Conservation (phyloP, 306 rosid genomes). For the Biancaea sappan region DNA sequence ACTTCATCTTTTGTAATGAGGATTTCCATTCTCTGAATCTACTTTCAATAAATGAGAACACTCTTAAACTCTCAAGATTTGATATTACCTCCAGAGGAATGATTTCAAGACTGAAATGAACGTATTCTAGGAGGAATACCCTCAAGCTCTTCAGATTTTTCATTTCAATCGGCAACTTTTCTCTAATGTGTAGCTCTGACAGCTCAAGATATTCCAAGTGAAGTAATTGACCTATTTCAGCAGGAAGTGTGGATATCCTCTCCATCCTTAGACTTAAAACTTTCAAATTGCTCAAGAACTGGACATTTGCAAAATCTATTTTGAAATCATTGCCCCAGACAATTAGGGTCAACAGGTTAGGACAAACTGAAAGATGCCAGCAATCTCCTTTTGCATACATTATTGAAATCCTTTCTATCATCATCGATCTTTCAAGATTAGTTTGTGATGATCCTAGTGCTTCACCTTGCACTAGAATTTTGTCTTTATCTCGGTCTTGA, state of each 20-base stretch:
- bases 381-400: neutral
- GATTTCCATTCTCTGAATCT: neutral
- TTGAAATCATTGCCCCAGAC: neutral
- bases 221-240: neutral
- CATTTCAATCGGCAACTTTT: neutral
- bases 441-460: neutral
- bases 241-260: neutral
- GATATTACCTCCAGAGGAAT: neutral
- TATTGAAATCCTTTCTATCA: neutral
- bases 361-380: neutral
- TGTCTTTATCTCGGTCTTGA: neutral
- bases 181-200: neutral
- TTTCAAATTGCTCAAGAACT: neutral
- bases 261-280: neutral
- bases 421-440: neutral
- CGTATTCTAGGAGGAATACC: neutral
- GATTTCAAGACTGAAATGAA: neutral
- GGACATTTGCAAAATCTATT: neutral
- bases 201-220: neutral
- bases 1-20: neutral
- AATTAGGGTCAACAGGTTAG: neutral
- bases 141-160: neutral
- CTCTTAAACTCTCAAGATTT: neutral
- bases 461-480: neutral
- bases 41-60: neutral